phyloP scores from a whole-genome alignment of 306 rosid genomes.

The Vigna hirtella region DNA sequence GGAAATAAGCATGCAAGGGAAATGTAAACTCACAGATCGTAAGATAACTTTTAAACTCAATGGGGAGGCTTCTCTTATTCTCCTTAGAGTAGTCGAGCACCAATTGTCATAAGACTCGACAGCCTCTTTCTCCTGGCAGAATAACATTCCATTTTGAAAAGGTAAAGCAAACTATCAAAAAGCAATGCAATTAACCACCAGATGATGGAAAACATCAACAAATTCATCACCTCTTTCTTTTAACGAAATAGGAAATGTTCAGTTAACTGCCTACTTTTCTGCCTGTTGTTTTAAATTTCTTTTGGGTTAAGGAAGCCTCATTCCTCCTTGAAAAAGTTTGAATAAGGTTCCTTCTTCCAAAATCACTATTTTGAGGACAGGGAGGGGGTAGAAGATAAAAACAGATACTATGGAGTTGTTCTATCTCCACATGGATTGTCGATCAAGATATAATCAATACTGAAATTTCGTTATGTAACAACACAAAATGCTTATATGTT shows the following conservation, averaged over 20 bases:
- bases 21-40: slow-evolving; percentile 74
- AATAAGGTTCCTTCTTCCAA: background rate
- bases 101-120: slow-evolving; percentile 68
- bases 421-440: background rate
- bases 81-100: slow-evolving; percentile 64
- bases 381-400: background rate
- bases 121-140: slow-evolving; percentile 79
- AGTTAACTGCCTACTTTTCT: slow-evolving; percentile 23
- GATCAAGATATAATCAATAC: slow-evolving; percentile 2
- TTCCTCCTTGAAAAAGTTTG: background rate
- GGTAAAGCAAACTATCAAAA: slow-evolving; percentile 34
- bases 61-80: slow-evolving; percentile 86
- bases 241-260: slow-evolving; percentile 29
- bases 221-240: background rate
- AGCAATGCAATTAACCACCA: slow-evolving; percentile 19
- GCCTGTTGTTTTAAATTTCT: background rate
- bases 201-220: slow-evolving; percentile 27
- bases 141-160: slow-evolving; percentile 40
- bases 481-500: background rate
- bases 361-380: background rate
- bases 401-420: background rate
- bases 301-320: background rate
- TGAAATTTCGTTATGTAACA: slow-evolving; percentile 12
- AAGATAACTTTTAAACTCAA: slow-evolving; percentile 85
- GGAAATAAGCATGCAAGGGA: slow-evolving; percentile 35